phyloP scores from a whole-genome alignment of 495 filamentous ascomycete genomes.

The Cryomyces antarcticus region DNA sequence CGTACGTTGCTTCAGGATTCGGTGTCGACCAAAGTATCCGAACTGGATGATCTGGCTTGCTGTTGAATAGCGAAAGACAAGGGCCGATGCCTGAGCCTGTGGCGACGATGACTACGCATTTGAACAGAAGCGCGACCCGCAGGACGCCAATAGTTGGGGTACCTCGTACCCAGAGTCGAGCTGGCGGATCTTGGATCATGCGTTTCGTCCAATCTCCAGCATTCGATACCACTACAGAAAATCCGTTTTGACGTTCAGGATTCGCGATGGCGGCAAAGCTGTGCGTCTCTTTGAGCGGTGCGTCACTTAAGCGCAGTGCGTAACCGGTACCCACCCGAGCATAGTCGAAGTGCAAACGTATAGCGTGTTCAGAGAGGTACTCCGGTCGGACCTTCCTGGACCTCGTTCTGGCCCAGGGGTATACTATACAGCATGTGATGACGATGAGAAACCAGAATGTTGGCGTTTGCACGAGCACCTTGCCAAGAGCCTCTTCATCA shows the following conservation, averaged over 20 bases:
- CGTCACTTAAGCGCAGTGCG: slow-evolving; percentile 31
- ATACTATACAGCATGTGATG: slow-evolving; percentile 36
- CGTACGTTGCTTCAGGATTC: slow-evolving; percentile 32
- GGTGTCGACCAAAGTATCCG: slow-evolving; percentile 41
- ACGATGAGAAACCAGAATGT: slow-evolving; percentile 49
- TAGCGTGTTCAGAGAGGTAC: slow-evolving; percentile 45
- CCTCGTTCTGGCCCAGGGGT: slow-evolving; percentile 49
- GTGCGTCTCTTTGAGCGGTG: slow-evolving; percentile 57
- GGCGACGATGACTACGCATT: slow-evolving; percentile 48
- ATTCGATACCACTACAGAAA: slow-evolving; percentile 53
- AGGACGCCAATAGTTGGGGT: slow-evolving; percentile 47
- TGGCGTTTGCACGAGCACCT: slow-evolving; percentile 30
- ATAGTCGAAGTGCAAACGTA: slow-evolving; percentile 50
- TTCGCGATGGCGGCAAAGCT: slow-evolving; percentile 58
- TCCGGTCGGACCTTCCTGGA: slow-evolving; percentile 39
- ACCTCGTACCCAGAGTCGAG: slow-evolving; percentile 33
- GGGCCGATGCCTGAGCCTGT: slow-evolving; percentile 73
- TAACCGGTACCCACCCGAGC: slow-evolving; percentile 21
- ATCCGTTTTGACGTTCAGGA: slow-evolving; percentile 25
- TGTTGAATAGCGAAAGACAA: slow-evolving; percentile 30
- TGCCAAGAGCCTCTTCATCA: slow-evolving; percentile 15
- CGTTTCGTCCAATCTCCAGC: slow-evolving; percentile 69
- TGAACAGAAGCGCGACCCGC: slow-evolving; percentile 50
- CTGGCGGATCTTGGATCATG: slow-evolving; percentile 39
- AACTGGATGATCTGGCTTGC: slow-evolving; percentile 22